Conservation (phyloP, 805 yeast genomes). For the Sporopachydermia lactativora region DNA sequence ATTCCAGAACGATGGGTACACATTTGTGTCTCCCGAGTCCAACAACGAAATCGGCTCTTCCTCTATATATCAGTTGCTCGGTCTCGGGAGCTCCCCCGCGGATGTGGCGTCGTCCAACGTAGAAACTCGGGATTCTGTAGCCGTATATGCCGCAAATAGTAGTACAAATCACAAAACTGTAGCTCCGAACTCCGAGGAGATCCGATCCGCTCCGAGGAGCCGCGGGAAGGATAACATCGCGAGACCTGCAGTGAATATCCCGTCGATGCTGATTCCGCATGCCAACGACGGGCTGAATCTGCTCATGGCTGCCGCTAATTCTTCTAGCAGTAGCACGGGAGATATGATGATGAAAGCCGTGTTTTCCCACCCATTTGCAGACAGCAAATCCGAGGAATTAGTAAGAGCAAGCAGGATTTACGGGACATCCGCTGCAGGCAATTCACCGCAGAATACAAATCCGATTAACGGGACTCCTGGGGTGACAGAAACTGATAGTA, state of each 20-base stretch:
- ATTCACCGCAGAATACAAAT: not conserved
- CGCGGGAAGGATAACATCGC: no score
- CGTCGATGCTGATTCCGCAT: not conserved
- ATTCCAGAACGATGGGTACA: constrained; percentile 1
- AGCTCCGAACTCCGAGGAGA: no score
- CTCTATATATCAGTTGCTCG: not conserved
- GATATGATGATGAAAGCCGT: not conserved
- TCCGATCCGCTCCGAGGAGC: no score
- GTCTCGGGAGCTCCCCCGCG: not conserved
- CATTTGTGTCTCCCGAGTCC: not conserved
- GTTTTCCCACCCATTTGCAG: not conserved
- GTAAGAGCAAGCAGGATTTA: no score
- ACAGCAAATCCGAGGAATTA: not conserved
- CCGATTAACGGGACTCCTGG: not conserved
- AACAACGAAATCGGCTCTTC: not conserved
- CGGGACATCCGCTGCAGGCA: not conserved
- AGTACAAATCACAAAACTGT: not conserved
- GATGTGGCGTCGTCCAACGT: not conserved
- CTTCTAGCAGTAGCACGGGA: not conserved
- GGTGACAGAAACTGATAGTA: not conserved
- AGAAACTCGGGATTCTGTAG: not conserved
- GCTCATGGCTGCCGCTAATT: not conserved
- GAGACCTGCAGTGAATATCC: not conserved
- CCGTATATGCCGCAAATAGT: not conserved
- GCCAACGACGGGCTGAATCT: constrained; percentile 1